Percentiles rank a stretch among this genome's conserved stretches.
phyloP scores from a whole-genome alignment of 73 alveolate genomes.

The Durusdinium trenchii region DNA sequence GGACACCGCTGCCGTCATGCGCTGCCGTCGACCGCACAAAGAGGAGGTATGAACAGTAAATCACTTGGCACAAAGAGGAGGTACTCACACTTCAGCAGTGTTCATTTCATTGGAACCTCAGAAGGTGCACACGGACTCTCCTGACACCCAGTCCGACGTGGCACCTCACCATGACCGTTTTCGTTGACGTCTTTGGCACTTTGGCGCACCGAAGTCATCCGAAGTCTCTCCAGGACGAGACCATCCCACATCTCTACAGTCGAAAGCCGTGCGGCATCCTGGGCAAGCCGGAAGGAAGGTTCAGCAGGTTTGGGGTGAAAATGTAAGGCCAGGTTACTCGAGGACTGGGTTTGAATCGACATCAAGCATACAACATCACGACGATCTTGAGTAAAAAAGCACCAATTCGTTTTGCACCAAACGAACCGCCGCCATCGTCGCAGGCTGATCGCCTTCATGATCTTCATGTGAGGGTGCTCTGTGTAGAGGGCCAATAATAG shows the following conservation, averaged over 20 bases:
- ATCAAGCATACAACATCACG: background rate
- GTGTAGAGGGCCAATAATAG: background rate
- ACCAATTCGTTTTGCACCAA: background rate
- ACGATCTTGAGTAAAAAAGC: background rate
- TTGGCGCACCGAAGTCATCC: no score
- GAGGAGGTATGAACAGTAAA: no score
- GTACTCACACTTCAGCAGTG: no score
- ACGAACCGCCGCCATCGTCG: background rate
- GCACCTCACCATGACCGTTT: no score
- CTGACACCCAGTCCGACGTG: no score
- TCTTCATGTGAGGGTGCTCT: background rate
- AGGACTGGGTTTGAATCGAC: background rate
- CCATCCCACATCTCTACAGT: slow-evolving; percentile 78
- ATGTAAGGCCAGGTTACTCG: background rate
- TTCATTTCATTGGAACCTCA: no score
- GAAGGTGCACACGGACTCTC: no score
- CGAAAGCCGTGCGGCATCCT: slow-evolving; percentile 35
- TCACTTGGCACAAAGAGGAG: no score
- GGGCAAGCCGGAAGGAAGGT: background rate
- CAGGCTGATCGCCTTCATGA: background rate
- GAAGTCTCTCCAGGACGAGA: slow-evolving; percentile 64
- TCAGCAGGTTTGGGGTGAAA: no score
- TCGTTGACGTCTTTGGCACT: no score
- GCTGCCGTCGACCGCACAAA: no score
- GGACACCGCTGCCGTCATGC: no score